Evolutionary conservation across 2,329 filamentous ascomycete genomes (phyloP).

Genomic region (Colletotrichum sidae): DNA sequence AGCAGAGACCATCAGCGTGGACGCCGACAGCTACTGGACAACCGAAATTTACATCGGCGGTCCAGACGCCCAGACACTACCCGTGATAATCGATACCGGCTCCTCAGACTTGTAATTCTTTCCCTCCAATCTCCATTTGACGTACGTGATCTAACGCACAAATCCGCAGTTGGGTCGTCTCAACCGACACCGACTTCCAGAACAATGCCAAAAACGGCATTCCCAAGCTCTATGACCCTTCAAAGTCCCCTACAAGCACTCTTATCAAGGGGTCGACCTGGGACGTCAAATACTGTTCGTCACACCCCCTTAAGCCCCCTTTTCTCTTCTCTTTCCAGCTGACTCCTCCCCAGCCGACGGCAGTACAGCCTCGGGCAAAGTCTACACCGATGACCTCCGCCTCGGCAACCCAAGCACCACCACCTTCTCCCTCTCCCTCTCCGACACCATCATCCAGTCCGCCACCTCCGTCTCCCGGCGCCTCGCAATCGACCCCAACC

Average conservation of each 20-base stretch:
- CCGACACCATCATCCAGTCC: slow-evolving; percentile 61
- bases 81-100: slow-evolving; percentile 31
- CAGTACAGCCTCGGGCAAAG: slow-evolving; percentile 57
- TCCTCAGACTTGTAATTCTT: slow-evolving; percentile 28
- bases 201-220: slow-evolving; percentile 48
- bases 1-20: slow-evolving; percentile 4
- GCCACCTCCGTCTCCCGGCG: slow-evolving; percentile 56
- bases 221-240: slow-evolving; percentile 58
- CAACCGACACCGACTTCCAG: slow-evolving; percentile 47
- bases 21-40: slow-evolving; percentile 25
- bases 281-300: slow-evolving; percentile 61
- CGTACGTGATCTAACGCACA: not conserved
- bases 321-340: slow-evolving; percentile 7
- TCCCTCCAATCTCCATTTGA: not conserved
- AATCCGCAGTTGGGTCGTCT: slow-evolving; percentile 34
- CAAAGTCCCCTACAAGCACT: slow-evolving; percentile 56
- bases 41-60: slow-evolving; percentile 29
- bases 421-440: slow-evolving; percentile 50
- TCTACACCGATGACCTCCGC: slow-evolving; percentile 62
- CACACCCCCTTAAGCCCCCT: slow-evolving; percentile 42
- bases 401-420: slow-evolving; percentile 48
- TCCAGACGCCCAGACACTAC: slow-evolving; percentile 14
- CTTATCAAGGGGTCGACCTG: slow-evolving; percentile 58
- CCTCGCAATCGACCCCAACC: slow-evolving; percentile 54
- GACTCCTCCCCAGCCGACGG: slow-evolving; percentile 52